Evolutionary conservation across 345 rosid genomes (phyloP).

Genomic region (Melaleuca alternifolia): DNA sequence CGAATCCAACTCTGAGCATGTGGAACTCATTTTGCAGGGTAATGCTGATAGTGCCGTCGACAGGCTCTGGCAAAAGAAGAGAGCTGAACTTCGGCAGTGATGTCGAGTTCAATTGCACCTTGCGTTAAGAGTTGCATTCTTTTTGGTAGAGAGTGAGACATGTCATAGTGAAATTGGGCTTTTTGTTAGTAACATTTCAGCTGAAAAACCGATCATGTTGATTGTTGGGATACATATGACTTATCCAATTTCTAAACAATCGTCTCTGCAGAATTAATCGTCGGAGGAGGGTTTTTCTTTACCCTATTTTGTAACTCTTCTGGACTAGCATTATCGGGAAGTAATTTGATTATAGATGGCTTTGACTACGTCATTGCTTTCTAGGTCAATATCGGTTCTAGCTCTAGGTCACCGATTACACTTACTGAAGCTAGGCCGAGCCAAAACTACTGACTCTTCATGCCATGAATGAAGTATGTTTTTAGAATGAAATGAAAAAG

Average conservation of each 20-base stretch:
- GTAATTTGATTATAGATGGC: background rate
- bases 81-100: conserved; percentile 21
- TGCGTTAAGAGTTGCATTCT: background rate
- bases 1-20: background rate
- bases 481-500: background rate
- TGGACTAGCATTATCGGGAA: background rate
- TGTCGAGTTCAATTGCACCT: background rate
- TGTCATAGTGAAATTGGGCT: background rate
- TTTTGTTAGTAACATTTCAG: background rate
- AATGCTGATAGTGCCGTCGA: conserved; percentile 47
- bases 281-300: background rate
- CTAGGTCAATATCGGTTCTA: background rate
- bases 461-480: background rate
- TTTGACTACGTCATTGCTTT: background rate
- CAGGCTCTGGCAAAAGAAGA: conserved; percentile 60
- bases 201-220: background rate
- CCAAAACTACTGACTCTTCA: background rate
- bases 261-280: background rate
- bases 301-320: background rate
- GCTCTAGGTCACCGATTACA: background rate
- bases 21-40: conserved; percentile 21
- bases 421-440: background rate
- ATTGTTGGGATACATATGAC: background rate
- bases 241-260: background rate
- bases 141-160: background rate